Evolutionary conservation across 2,329 filamentous ascomycete genomes (phyloP), one percentile per base, ranked within the genome.

Genomic region (Ilyonectria destructans): DNA sequence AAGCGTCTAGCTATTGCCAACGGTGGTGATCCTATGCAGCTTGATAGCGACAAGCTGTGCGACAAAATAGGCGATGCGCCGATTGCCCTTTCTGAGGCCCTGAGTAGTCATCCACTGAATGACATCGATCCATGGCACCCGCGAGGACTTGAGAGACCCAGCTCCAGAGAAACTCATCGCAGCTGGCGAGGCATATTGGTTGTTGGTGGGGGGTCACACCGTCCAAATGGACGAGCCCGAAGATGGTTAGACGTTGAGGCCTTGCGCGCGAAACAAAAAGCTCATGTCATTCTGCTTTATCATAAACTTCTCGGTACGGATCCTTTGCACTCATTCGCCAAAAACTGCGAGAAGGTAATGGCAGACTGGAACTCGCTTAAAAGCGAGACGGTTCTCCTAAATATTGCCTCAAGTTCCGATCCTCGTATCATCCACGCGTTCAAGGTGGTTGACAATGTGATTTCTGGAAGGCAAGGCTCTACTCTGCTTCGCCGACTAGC

Each of bases 381-480:
- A 5, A 40, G 29, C 13, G 13, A 59, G 57, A 48, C 57, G 3
- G 8, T n/a, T 8, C 31, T 59, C 4, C 17, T 17, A 58, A 21
- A 33, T 23, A 35, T 19, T 40, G 15, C 8, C 3, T 35, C 26
- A 15, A 59, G 45, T 37, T 59, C 57, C 9, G n/a, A 59, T 26
- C 10, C 29, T 33, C 26, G 17, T n/a, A 59, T 59, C 9, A n/a
- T 59, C 51, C 2, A 19, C 29, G 29, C 29, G 4, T 59, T 59
- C n/a, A 59, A 51, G 21, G 57, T 8, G 3, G n/a, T 59, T 17
- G 15, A 59, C 33, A 59, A n/a, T 37, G 12, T 59, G 1, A 59
- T 49, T 21, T 49, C 1, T 35, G 12, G 45, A 6, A 48, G 19
- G 9, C 1, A 33, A 49, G 45, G 43, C 6, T 37, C 17, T 15